phyloP scores from a whole-genome alignment of 495 filamentous ascomycete species.

The Bathelium albidoporum region DNA sequence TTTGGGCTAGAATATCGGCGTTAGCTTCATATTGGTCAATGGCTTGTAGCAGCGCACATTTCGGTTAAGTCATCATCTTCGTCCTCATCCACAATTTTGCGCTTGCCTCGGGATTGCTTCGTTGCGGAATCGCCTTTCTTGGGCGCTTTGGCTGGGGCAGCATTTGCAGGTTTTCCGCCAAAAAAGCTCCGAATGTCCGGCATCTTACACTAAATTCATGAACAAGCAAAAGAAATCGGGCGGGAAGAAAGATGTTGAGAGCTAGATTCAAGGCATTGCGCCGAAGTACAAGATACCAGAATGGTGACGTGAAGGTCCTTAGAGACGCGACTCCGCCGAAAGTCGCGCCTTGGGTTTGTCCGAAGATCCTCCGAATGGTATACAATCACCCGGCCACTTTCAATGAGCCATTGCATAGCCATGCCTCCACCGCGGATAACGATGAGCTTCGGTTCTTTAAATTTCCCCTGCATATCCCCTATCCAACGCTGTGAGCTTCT shows the following conservation, averaged over 20 bases:
- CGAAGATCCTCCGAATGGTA: neutral
- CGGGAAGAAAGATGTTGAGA: neutral
- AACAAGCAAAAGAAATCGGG: neutral
- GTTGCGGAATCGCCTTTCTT: constrained; percentile 18
- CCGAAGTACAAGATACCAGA: neutral
- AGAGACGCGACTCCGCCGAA: neutral
- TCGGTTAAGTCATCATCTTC: constrained; percentile 20
- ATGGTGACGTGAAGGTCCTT: neutral
- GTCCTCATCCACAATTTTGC: constrained; percentile 29
- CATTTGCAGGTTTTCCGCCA: constrained; percentile 24
- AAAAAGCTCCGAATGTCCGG: constrained; percentile 36
- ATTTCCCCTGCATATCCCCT: no score
- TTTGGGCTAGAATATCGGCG: constrained; percentile 13
- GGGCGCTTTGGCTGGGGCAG: constrained; percentile 12
- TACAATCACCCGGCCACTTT: neutral
- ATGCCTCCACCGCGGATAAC: constrained; percentile 22
- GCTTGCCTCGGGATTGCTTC: constrained; percentile 17
- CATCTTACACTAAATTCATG: no score
- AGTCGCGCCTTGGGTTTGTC: neutral
- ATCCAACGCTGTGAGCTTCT: neutral
- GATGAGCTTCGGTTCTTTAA: neutral
- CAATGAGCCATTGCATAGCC: neutral
- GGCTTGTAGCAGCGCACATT: neutral
- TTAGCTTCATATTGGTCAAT: constrained; percentile 7
- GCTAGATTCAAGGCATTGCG: neutral